Percentiles rank a stretch among this genome's conserved stretches.
Evolutionary conservation across 352 stramenopile genomes (phyloP).

Genomic region (Globisporangium paroecandrum): DNA sequence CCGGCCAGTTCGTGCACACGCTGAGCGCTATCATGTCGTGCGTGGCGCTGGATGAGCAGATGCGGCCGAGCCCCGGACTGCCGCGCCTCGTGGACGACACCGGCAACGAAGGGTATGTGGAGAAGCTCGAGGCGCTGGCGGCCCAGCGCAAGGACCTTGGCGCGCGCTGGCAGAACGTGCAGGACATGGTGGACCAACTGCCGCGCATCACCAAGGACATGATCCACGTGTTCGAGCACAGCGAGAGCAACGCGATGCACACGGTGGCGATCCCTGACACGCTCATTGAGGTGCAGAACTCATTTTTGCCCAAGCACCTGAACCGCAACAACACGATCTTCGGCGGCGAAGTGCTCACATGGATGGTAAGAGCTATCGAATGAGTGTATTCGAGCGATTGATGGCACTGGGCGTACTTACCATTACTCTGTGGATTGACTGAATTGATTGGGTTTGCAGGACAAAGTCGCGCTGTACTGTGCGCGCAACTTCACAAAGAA

Average conservation of each 20-base stretch:
- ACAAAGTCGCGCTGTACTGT: constrained; percentile 28
- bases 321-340: constrained; percentile 80
- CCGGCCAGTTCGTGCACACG: constrained; percentile 62
- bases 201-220: constrained; percentile 58
- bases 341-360: constrained; percentile 47
- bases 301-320: constrained; percentile 66
- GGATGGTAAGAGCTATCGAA: constrained; percentile 1
- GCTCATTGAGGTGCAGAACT: constrained; percentile 73
- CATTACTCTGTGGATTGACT: neutral
- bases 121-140: constrained; percentile 50
- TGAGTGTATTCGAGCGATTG: neutral
- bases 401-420: neutral
- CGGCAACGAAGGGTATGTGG: constrained; percentile 38
- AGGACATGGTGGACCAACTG: constrained; percentile 63
- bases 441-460: neutral
- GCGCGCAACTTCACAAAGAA: constrained; percentile 30
- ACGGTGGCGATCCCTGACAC: constrained; percentile 57
- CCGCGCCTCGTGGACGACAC: constrained; percentile 39
- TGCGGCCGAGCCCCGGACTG: constrained; percentile 48
- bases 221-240: constrained; percentile 44
- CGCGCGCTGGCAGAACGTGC: constrained; percentile 52
- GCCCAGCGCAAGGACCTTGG: constrained; percentile 64
- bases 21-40: constrained; percentile 72
- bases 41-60: constrained; percentile 64
- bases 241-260: constrained; percentile 31